These are phyloP conservation scores for Gentiana straminea DNA, from an alignment of 257 asterid genomes.

Conservation along the genomic window DNA sequence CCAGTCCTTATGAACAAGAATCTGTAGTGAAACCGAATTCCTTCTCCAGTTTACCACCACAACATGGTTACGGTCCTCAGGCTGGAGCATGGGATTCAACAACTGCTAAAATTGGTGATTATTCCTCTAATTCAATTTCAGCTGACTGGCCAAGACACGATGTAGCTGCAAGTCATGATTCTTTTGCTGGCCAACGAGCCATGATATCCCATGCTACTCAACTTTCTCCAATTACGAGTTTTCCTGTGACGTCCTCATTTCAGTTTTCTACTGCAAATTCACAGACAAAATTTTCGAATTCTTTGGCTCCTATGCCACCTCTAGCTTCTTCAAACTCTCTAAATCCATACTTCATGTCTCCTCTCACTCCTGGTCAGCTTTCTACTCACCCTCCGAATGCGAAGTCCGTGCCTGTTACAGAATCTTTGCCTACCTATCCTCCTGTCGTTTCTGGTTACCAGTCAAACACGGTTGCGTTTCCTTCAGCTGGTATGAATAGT, in stretches of 20 bases:
- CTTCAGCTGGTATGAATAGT: conserved; percentile 28
- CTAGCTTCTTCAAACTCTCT: conserved; percentile 25
- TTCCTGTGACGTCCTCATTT: conserved; percentile 12
- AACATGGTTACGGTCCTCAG: conserved; percentile 34
- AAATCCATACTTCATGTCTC: conserved; percentile 14
- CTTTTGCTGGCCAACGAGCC: conserved; percentile 25
- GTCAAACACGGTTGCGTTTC: conserved; percentile 20
- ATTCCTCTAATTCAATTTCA: conserved; percentile 28
- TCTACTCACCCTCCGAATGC: conserved; percentile 19
- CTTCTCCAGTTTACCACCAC: conserved; percentile 19
- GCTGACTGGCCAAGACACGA: conserved; percentile 31
- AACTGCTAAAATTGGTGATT: conserved; percentile 21
- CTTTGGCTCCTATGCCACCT: conserved; percentile 21
- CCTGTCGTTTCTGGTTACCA: conserved; percentile 25
- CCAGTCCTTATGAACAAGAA: conserved; percentile 25
- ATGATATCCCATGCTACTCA: conserved; percentile 18
- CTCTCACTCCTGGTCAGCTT: conserved; percentile 25
- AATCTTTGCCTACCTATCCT: conserved; percentile 32
- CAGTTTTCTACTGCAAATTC: conserved; percentile 18
- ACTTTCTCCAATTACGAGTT: conserved; percentile 22
- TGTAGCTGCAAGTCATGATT: conserved; percentile 23
- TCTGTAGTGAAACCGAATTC: conserved; percentile 25
- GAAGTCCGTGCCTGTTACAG: conserved; percentile 15
- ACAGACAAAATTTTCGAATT: conserved; percentile 17
- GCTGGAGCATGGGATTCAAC: conserved; percentile 27